These are phyloP conservation scores for Cicer cuneatum DNA, from an alignment of 306 rosid genomes.

Conservation along the genomic window DNA sequence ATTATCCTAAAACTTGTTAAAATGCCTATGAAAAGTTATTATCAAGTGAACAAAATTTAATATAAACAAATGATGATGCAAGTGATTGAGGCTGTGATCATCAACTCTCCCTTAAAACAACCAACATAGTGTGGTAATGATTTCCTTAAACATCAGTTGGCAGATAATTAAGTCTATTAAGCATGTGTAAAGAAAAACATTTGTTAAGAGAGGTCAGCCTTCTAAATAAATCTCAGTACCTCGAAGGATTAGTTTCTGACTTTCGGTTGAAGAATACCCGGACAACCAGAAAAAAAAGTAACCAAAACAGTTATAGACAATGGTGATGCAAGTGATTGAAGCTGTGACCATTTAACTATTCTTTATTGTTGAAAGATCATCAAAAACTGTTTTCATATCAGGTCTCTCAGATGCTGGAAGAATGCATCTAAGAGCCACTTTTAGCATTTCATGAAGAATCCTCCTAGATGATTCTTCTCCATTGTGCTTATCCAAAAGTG, in stretches of 20 bases:
- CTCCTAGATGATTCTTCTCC: constrained; percentile 44
- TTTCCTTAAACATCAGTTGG: too few species aligned
- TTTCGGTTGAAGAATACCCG: too few species aligned
- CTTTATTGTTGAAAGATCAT: constrained; percentile 64
- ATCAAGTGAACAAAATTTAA: constrained; percentile 36
- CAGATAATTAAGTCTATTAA: too few species aligned
- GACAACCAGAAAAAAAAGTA: background rate
- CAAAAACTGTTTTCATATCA: constrained; percentile 67
- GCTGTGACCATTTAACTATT: constrained; percentile 42
- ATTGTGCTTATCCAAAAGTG: constrained; percentile 47
- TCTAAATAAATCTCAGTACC: too few species aligned
- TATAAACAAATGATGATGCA: constrained; percentile 47
- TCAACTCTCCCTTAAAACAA: constrained; percentile 42
- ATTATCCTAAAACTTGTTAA: constrained; percentile 37
- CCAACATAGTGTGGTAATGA: too few species aligned
- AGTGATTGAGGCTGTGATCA: constrained; percentile 45
- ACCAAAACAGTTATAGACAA: constrained; percentile 28
- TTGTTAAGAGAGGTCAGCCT: too few species aligned
- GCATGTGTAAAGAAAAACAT: too few species aligned
- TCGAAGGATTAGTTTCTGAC: too few species aligned
- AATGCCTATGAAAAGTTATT: constrained; percentile 41
- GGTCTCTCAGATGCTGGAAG: constrained; percentile 83
- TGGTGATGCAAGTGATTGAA: constrained; percentile 51
- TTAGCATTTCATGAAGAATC: constrained; percentile 63
- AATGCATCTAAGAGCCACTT: constrained; percentile 71